Evolutionary conservation across 2,329 filamentous ascomycete genomes (phyloP).

Genomic region (Ophiosphaerella herpotricha): DNA sequence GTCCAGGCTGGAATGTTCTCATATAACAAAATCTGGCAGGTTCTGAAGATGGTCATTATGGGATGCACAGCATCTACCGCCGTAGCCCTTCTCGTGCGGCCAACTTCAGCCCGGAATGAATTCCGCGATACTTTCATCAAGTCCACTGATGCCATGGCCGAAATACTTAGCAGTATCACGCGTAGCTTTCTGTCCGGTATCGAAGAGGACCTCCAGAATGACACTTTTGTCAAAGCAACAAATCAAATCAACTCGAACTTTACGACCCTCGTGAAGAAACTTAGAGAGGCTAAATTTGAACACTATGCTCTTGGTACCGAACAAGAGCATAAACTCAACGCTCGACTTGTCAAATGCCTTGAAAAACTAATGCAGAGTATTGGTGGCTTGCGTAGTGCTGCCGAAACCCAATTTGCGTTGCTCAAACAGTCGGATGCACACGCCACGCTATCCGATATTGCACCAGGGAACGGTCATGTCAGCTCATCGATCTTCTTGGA

Average conservation of each 20-base stretch:
- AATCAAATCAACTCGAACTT: constrained; percentile 70
- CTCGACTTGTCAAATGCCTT: constrained; percentile 79
- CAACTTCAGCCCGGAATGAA: constrained; percentile 73
- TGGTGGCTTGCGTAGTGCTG: constrained; percentile 86
- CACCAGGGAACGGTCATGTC: constrained; percentile 21
- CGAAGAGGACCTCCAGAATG: constrained; percentile 74
- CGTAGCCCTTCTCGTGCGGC: constrained; percentile 72
- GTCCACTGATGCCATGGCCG: constrained; percentile 74
- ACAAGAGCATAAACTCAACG: constrained; percentile 76
- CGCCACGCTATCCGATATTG: constrained; percentile 15
- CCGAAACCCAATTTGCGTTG: constrained; percentile 84
- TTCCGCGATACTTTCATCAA: constrained; percentile 75
- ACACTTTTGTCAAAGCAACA: constrained; percentile 66
- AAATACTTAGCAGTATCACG: constrained; percentile 81
- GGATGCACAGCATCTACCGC: constrained; percentile 59
- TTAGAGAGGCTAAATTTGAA: constrained; percentile 86
- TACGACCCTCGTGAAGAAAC: constrained; percentile 71
- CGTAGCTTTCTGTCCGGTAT: constrained; percentile 81
- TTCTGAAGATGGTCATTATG: constrained; percentile 60
- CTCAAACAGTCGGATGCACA: constrained; percentile 63
- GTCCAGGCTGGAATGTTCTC: constrained; percentile 83
- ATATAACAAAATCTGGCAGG: constrained; percentile 77
- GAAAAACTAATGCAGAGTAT: constrained; percentile 86
- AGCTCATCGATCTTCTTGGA: constrained; percentile 34
- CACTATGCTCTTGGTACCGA: constrained; percentile 83